Evolutionary conservation across 2,329 filamentous ascomycete species (phyloP), one percentile per base, ranked within the genome.

Genomic region (Rutstroemia sp.): DNA sequence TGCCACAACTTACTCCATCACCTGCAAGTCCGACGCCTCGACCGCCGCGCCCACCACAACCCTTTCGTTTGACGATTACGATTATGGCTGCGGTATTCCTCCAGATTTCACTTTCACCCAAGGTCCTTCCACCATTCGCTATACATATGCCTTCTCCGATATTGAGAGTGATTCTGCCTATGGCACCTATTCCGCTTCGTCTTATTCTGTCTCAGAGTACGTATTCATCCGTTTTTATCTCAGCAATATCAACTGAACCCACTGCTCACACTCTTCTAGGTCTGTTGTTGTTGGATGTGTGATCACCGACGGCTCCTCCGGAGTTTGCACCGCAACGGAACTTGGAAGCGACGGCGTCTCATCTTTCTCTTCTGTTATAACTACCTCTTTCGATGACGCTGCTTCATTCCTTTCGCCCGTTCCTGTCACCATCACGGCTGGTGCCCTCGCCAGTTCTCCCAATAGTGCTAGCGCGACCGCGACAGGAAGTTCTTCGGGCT

Each of bases 101-200:
- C 7, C 58, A 4, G 56, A 50, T 19, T 64, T 67, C 25, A 58
- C 54, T 3, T 60, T 63, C 38, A 65, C 64, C 0, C 60, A 65
- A 58, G 63, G 63, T 17, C 62, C 63, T 16, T 64, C 62, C 3
- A 66, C 64, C 7, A 38, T 64, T 0, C 51, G 48, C n/a, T 63
- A 59, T 45, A 38, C 23, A 19, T 63, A 60, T 46, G 45, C 27
- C 2, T 54, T 45, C n/a, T 19, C 21, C n/a, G 4, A 46, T 23
- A 14, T 4, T 5, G 45, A 39, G 17, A 48, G 25, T 19, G 16
- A 42, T 30, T 5, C 25, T 2, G 7, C 30, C 44, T 51, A 55
- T 21, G 34, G 6, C 8, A 12, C 38, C 17, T 55, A 42, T 10
- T 2, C 12, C 8, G 16, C 21, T 9, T 3, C 19, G 10, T 19